Base-by-base conservation (phyloP, 2,329 filamentous ascomycete genomes). In the Colletotrichum endophyticum region DNA sequence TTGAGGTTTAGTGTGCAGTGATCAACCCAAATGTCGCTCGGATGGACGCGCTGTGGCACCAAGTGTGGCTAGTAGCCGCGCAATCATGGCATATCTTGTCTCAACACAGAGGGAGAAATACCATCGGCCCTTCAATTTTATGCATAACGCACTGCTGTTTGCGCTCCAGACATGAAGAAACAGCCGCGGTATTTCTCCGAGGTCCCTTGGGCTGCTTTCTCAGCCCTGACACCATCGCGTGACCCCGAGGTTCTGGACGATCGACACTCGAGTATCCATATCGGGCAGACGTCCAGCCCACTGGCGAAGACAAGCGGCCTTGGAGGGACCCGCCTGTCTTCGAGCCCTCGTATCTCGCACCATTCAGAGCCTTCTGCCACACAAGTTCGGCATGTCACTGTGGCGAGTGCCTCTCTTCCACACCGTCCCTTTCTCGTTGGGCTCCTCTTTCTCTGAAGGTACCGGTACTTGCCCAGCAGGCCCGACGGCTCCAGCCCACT, bases 51-150 rank as follows among this genome's bases (percentile, higher is more conserved):
- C 56, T 70, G 73, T 77, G 69, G 70, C 67, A 73, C 39, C 61
- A 27, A 61, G 22, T 74, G 74, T 77, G 59, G 73, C 70, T 78
- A 61, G 70, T 63, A 66, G 75, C 63, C 63, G 39, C 64, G 66
- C 64, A 72, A 76, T 66, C 57, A 28, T 27, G 36, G 30, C 56
- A 61, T 32, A 66, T 68, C 44, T 30, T 32, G 63, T 62, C 30
- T 44, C 32, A 66, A 67, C 59, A 9, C 28, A 70, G 53, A 57
- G 4, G 44, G 34, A 32, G 53, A 61, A 53, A n/a, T 32, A 56
- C 44, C 36, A 27, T 39, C 34, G 22, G 13, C 15, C 63, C 70
- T 73, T 44, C 73, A 59, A 64, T 73, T 36, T 34, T 57, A 16
- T 68, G 73, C 73, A 73, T 73, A 30, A 59, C 32, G 19, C 36